Evolutionary conservation across 352 stramenopile genomes (phyloP), one percentile per base, ranked within the genome.

Genomic region (Phytophthora nicotianae): DNA sequence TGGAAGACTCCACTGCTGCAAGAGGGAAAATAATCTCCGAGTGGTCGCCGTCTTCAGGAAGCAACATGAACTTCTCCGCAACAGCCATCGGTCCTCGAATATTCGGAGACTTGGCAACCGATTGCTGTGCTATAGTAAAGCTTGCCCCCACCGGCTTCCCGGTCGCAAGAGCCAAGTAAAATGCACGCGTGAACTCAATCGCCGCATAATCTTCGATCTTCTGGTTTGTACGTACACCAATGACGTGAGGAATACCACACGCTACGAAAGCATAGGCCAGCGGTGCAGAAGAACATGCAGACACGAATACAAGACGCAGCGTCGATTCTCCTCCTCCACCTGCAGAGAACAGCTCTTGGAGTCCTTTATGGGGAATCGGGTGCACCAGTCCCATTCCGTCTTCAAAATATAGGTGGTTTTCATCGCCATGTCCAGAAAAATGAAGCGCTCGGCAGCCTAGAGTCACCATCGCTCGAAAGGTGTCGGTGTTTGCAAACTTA

Each of bases 361-460:
- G 69, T 21, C 79, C 78, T 48, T 68, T 84, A 67, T 91, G 83
- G 0, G 81, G 78, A 32, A 94, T 90, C 2, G 86, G 83, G 46
- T 94, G 86, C 16, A 94, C 86, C 2, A 91, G 63, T 0, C 83
- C 83, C 80, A 91, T 88, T 33, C 83, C 83, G 66, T 99, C 93
- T 84, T 99, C 96, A 70, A 99, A 98, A 55, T 97, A 97, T 13
- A 98, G 51, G 51, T 91, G 91, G 13, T 93, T 81, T 40, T 93
- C 88, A 62, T 98, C 91, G 0, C 96, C 96, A 62, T 99, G 96
- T 13, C 96, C 96, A 3, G 91, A 98, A 65, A 98, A 99, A 63
- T 99, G 96, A 26, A 99, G 71, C 21, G 91, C 94, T 52, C 88
- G 82, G 58, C 91, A 97, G 1, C 91, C 89, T 32, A 97, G 79